phyloP scores from a whole-genome alignment of 176 grass and related monocot genomes.

The Carex parvula region DNA sequence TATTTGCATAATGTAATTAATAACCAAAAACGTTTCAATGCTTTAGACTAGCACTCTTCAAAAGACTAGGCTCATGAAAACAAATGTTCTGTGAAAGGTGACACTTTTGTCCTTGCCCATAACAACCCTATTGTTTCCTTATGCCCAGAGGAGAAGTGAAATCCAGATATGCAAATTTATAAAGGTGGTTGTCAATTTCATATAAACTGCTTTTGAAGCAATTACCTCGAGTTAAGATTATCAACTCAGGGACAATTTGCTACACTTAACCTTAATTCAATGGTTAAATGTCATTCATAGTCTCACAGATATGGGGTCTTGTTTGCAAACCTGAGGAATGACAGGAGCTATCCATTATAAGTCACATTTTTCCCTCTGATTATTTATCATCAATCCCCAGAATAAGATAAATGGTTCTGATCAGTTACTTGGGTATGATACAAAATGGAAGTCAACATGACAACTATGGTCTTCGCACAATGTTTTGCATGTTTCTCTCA shows the following conservation, averaged over 20 bases:
- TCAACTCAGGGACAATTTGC: not conserved
- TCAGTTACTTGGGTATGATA: not conserved
- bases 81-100: not conserved
- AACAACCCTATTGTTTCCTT: not conserved
- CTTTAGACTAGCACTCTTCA: not conserved
- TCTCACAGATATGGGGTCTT: not conserved
- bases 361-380: not conserved
- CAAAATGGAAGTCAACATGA: not conserved
- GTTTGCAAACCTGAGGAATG: not conserved
- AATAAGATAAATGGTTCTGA: not conserved
- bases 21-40: not conserved
- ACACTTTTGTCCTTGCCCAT: not conserved
- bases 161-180: not conserved
- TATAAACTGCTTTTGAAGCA: not conserved
- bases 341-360: not conserved
- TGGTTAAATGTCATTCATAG: not conserved
- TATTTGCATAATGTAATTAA: not conserved
- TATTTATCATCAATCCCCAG: not conserved
- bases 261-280: not conserved
- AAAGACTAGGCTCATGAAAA: not conserved
- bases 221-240: not conserved
- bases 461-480: not conserved
- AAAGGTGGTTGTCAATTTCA: not conserved
- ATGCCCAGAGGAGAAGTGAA: not conserved
- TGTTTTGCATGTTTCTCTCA: not conserved